These are phyloP conservation scores for Pyricularia grisea DNA, from an alignment of 2,329 filamentous ascomycete species.

Conservation along the genomic window DNA sequence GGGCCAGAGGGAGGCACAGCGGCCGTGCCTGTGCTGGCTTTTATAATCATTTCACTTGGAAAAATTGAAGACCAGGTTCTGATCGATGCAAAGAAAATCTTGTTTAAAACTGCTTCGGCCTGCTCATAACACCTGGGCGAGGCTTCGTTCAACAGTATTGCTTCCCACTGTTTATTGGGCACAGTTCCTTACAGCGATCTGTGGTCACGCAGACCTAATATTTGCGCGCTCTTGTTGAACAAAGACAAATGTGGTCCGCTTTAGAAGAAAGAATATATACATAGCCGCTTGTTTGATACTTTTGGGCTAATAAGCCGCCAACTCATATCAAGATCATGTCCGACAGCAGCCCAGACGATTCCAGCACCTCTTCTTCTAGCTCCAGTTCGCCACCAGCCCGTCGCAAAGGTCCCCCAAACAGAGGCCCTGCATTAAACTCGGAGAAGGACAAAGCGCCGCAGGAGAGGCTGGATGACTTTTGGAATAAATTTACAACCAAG, in stretches of 20 bases:
- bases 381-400: not conserved
- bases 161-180: not conserved
- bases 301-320: not conserved
- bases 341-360: not conserved
- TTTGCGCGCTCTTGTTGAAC: not conserved
- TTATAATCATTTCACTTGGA: not conserved
- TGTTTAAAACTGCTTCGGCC: not conserved
- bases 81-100: not conserved
- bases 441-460: conserved; percentile 53
- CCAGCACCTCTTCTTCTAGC: not conserved
- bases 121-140: not conserved
- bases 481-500: conserved; percentile 61
- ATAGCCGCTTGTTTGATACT: not conserved
- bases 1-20: not conserved
- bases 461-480: conserved; percentile 61
- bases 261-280: not conserved
- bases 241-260: not conserved
- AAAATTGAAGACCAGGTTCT: not conserved
- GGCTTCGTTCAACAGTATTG: not conserved
- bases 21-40: not conserved
- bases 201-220: not conserved
- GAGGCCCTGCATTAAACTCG: not conserved
- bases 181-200: not conserved
- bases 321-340: not conserved
- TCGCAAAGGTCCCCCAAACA: not conserved